Base-by-base conservation (phyloP, 2,329 filamentous ascomycete species). In the Raffaelea arxii region DNA sequence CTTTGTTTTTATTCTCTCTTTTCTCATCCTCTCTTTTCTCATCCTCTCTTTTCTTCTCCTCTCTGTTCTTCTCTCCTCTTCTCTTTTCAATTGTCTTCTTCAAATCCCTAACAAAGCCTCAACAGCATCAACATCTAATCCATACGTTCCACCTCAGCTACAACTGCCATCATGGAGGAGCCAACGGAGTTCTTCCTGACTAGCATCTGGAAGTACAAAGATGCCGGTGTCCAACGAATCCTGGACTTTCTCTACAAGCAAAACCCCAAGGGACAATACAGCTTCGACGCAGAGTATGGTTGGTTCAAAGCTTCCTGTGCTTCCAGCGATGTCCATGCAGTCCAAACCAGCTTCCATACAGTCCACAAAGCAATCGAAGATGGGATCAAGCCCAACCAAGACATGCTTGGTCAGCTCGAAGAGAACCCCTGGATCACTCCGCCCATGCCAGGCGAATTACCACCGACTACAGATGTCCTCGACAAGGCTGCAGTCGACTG, bases 241-340 rank as follows among this genome's bases (percentile, higher is more conserved):
- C 47, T 62, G 11, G 36, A 51, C 1, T 39, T 39, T 1, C 43
- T 63, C 16, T 41, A 48, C 12, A 25, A 19, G 5, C 24, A 49
- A 12, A 35, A 61, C 51, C 49, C 54, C 2, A 16, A 47, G 10
- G 51, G 47, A 14, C 44, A 54, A 12, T 58, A 56, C 25, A 32
- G 21, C 3, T 63, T 54, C 32, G 58, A 62, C 4, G 4, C 25
- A 5, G 47, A 51, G 4, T 49, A 50, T 6, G 36, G 40, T 21
- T 59, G 56, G 56, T 58, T 62, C 48, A 53, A 52, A 14, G 49
- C 55, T 4, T 50, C 45, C 4, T 60, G 59, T 42, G 43, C n/a
- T 9, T 9, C 39, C 4, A 30, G 27, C 4, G 22, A 50, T n/a
- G 37, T 53, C 1, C 27, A 18, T 9, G 23, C 32, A 4, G 42